These are phyloP conservation scores for Paraconiothyrium brasiliense DNA, from an alignment of 2,329 filamentous ascomycete genomes.

Conservation along the genomic window DNA sequence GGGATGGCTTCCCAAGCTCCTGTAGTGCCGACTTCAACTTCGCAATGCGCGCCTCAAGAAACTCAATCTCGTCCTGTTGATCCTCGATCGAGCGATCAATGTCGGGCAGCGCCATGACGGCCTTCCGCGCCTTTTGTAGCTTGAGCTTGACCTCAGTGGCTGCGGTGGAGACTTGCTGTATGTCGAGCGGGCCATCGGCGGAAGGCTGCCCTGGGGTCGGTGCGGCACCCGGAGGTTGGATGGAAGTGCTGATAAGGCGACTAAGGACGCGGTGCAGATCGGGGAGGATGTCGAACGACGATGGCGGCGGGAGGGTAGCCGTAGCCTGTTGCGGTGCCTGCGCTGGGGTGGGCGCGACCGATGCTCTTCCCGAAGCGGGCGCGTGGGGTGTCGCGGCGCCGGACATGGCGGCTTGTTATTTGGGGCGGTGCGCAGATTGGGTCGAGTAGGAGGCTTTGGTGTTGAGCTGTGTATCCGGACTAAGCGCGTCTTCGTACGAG, in stretches of 20 bases:
- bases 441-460: slow-evolving; percentile 21
- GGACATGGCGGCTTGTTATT: slow-evolving; percentile 36
- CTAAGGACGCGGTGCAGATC: slow-evolving; percentile 81
- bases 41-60: slow-evolving; percentile 71
- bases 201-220: slow-evolving; percentile 36
- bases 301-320: slow-evolving; percentile 75
- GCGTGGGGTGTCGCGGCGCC: slow-evolving; percentile 45
- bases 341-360: slow-evolving; percentile 44
- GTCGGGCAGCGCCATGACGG: slow-evolving; percentile 73
- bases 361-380: slow-evolving; percentile 41
- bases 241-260: slow-evolving; percentile 69
- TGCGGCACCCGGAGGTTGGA: slow-evolving; percentile 38
- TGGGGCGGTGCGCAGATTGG: not conserved
- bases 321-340: slow-evolving; percentile 53
- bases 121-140: slow-evolving; percentile 77
- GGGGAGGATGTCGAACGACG: slow-evolving; percentile 85
- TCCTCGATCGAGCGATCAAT: slow-evolving; percentile 72
- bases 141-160: slow-evolving; percentile 83
- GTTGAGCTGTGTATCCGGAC: slow-evolving; percentile 29
- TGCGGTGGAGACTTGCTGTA: slow-evolving; percentile 81
- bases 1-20: slow-evolving; percentile 39
- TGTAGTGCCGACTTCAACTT: slow-evolving; percentile 62
- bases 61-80: slow-evolving; percentile 75
- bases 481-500: slow-evolving; percentile 3
- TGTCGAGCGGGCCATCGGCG: slow-evolving; percentile 58